Evolutionary conservation across 164 flowering plant genomes (phyloP).

Genomic region (Vitis vinifera): ASM3070453v1 NC_081812.1:21976001-21976500

Average conservation of each 20-base stretch:
- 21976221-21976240: background rate
- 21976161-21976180: too few species aligned
- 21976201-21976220: background rate
- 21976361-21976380: slow-evolving; percentile 87
- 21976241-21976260: background rate
- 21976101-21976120: background rate
- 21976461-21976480: slow-evolving; percentile 95
- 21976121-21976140: background rate
- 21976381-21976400: slow-evolving; percentile 95
- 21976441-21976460: slow-evolving; percentile 82
- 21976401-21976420: slow-evolving; percentile 83
- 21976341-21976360: slow-evolving; percentile 75
- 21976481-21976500: slow-evolving; percentile 98
- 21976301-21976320: background rate
- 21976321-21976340: background rate
- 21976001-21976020: background rate
- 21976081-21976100: background rate
- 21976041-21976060: background rate
- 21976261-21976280: background rate
- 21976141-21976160: too few species aligned
- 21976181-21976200: too few species aligned
- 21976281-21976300: background rate
- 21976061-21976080: too few species aligned
- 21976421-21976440: slow-evolving; percentile 70
- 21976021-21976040: background rate